Base-by-base conservation (phyloP, 352 stramenopile species). In the Globisporangium spiculum region DNA sequence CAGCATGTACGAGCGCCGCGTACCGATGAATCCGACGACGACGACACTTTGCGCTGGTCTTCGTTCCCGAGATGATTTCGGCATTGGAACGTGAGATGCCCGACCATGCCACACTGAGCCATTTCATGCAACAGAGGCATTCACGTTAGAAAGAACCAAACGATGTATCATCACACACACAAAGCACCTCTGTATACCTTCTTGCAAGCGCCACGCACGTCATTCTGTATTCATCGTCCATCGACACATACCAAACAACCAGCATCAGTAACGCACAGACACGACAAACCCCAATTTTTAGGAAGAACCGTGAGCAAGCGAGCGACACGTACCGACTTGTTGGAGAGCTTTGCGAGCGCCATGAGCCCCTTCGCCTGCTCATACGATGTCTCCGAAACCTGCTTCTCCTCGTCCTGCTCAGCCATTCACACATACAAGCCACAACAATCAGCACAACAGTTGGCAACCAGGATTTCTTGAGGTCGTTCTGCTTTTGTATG, bases 341-440 rank as follows among this genome's bases (percentile, higher is more conserved):
- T 99, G 60, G 97, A 98, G 60, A 97, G 85, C 72, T 97, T 94
- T 36, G 93, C 96, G 57, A 99, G 81, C 65, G 94, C 91, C 87
- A 99, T 97, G 60, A 99, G 82, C 5, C 92, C 92, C 57, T 96
- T 88, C 18, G 92, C 89, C 67, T 98, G 96, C 76, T 98, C 91
- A 60, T 88, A 86, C 46, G 88, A 81, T 34, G 88, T 80, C 53
- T 92, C 85, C 2, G 78, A 84, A 41, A 85, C 76, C 61, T 95
- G 75, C 38, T 79, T 78, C 20, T 84, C 74, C 58, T 88, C 79
- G 56, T 89, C 79, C 55, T 84, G 26, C 53, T 5, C 20, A 54
- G n/a, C 38, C 4, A 55, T 27, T 22, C 24, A 66, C 26, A 63
- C 27, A 57, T 50, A 55, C 52, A 46, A 30, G 27, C 14, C 4